These are phyloP conservation scores for Paraglomus brasilianum DNA, from an alignment of 192 early-diverging fungal genomes.

Conservation along the genomic window DNA sequence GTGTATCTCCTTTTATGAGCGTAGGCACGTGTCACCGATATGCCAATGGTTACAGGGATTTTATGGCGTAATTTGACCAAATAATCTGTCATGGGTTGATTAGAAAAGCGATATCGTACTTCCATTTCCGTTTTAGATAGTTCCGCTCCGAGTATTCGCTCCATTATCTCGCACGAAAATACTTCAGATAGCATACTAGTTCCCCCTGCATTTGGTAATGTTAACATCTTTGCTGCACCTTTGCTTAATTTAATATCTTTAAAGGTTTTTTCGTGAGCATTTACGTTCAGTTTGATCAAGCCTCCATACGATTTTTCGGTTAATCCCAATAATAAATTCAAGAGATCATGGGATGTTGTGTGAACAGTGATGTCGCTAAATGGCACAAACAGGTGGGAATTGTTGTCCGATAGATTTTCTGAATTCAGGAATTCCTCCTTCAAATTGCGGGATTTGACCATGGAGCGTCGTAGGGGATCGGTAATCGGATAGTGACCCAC, in stretches of 20 bases:
- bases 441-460: too few species aligned
- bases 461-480: too few species aligned
- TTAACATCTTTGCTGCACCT: conserved; percentile 37
- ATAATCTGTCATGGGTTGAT: conserved; percentile 53
- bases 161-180: conserved; percentile 46
- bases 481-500: too few species aligned
- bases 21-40: conserved; percentile 52
- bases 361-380: conserved; percentile 20
- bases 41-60: conserved; percentile 34
- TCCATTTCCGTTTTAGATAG: conserved; percentile 55
- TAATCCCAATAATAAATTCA: conserved; percentile 9
- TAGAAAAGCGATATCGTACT: conserved; percentile 39
- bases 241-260: conserved; percentile 39
- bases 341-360: conserved; percentile 13
- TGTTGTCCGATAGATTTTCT: too few species aligned
- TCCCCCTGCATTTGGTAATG: conserved; percentile 51
- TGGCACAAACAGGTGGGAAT: not conserved
- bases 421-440: too few species aligned
- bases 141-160: conserved; percentile 43
- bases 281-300: conserved; percentile 13
- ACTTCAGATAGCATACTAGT: conserved; percentile 48
- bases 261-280: conserved; percentile 27
- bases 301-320: not conserved
- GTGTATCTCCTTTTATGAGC: conserved; percentile 41
- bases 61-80: conserved; percentile 36